Conservation (phyloP, 2,329 filamentous ascomycete genomes). For the Penicillium sp. region DNA sequence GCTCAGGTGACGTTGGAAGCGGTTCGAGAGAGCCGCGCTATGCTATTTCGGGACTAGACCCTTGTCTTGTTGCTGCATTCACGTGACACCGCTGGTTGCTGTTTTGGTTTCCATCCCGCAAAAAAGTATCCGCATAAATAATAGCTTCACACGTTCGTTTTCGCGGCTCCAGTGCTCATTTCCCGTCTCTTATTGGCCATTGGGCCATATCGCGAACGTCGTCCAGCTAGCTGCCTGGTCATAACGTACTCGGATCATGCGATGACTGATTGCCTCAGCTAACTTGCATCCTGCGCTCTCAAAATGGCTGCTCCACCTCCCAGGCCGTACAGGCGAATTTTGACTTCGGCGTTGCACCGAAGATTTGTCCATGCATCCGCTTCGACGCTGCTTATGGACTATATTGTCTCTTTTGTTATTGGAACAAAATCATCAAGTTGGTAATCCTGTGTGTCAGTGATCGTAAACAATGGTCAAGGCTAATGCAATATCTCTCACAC, state of each 20-base stretch:
- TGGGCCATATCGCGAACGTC: neutral
- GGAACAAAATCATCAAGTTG: conserved; percentile 66
- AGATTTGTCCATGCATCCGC: conserved; percentile 76
- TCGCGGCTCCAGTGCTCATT: neutral
- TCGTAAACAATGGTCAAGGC: neutral
- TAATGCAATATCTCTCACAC: neutral
- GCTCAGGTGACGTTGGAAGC: conserved; percentile 12
- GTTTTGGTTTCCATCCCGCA: conserved; percentile 15
- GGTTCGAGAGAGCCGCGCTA: neutral
- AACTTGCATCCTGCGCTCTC: conserved; percentile 12
- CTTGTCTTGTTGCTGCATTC: neutral
- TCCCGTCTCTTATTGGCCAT: neutral
- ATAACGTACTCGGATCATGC: conserved; percentile 1
- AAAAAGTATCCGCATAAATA: conserved; percentile 12
- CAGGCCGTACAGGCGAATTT: conserved; percentile 74
- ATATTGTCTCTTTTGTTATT: conserved; percentile 66
- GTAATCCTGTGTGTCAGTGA: conserved; percentile 28
- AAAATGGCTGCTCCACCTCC: conserved; percentile 37
- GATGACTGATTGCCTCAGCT: conserved; percentile 4
- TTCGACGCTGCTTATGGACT: conserved; percentile 67
- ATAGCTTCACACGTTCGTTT: conserved; percentile 12
- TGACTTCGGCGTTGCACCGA: conserved; percentile 82
- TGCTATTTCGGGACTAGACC: neutral
- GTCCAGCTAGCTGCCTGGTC: neutral
- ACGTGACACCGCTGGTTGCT: conserved; percentile 15